phyloP scores from a whole-genome alignment of 2,329 filamentous ascomycete species.

The Penicillium sp. region DNA sequence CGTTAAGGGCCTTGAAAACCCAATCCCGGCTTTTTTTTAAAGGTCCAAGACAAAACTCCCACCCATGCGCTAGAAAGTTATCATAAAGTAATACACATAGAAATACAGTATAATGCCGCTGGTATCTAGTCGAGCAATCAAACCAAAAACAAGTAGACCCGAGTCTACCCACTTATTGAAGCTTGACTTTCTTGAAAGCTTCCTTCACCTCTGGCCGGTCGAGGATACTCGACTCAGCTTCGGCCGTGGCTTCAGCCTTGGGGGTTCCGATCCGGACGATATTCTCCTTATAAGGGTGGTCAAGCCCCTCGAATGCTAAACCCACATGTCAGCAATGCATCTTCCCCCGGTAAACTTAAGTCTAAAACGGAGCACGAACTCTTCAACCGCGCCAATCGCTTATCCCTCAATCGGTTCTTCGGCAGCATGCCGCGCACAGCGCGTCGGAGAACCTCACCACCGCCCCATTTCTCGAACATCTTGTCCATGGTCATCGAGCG shows the following conservation, averaged over 20 bases:
- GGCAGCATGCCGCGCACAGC: slow-evolving; percentile 97
- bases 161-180: slow-evolving; percentile 7
- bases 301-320: slow-evolving; percentile 83
- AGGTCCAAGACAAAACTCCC: slow-evolving; percentile 32
- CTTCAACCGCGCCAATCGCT: slow-evolving; percentile 86
- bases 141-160: slow-evolving; percentile 7
- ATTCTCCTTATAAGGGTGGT: slow-evolving; percentile 91
- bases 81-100: slow-evolving; percentile 31
- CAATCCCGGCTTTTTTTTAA: slow-evolving; percentile 2
- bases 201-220: slow-evolving; percentile 42
- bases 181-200: slow-evolving; percentile 42
- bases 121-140: slow-evolving; percentile 22
- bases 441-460: slow-evolving; percentile 85
- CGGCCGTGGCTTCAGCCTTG: background rate
- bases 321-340: background rate
- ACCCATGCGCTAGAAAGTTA: slow-evolving; percentile 47
- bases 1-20: slow-evolving; percentile 12
- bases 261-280: slow-evolving; percentile 73
- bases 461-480: slow-evolving; percentile 92
- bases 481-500: slow-evolving; percentile 92
- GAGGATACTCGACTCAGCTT: slow-evolving; percentile 36
- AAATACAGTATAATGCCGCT: slow-evolving; percentile 31
- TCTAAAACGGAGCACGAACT: slow-evolving; percentile 49
- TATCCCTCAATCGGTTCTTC: slow-evolving; percentile 91
- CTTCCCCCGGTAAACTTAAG: background rate